Evolutionary conservation across 352 stramenopile species (phyloP), one percentile per base, ranked within the genome.

Genomic region (Globisporangium ultimum): DNA sequence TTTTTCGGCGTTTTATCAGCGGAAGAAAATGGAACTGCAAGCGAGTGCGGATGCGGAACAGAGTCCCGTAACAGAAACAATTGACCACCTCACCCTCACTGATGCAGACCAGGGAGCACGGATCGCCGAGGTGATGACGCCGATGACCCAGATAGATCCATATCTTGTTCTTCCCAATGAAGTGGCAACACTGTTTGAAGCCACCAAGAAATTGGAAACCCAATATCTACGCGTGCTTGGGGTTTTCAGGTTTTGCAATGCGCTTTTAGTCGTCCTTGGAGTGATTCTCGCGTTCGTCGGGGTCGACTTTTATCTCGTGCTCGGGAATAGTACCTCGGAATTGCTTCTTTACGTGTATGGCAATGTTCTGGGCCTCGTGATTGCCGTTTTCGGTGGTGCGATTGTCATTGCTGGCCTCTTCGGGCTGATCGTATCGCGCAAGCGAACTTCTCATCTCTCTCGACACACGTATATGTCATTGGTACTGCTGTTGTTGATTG

Each of bases 291-390:
- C 72, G 21, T 70, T 84, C 53, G 65, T 78, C 5, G 78, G 78
- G 13, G 53, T 84, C 6, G 75, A 88, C 34, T 76, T 88, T 17
- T 55, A 71, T 28, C 67, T 76, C 41, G 72, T 88, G 5, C 65
- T 88, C 22, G 78, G 78, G 32, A 76, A 80, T 34, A 85, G 66
- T 20, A 78, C 78, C n/a, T 58, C 67, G 0, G 77, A 84, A 46
- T 22, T 84, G 36, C 69, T 82, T 22, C 48, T 88, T 0, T 80
- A 76, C 17, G 55, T 88, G 17, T 88, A 81, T 15, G 66, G 75
- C 13, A 68, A 74, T 11, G 41, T 58, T 1, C 55, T 84, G 7
- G 78, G 72, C 12, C 45, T 76, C 11, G 55, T 65, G 2, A 36
- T 86, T 2, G 48, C 70, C 0, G 47, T 55, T 0, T 64, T 70